A percentile compares a stretch with the other conserved stretches of the same genome.
Conservation (phyloP, 345 rosid species). For the Sisymbrium altissimum region DNA sequence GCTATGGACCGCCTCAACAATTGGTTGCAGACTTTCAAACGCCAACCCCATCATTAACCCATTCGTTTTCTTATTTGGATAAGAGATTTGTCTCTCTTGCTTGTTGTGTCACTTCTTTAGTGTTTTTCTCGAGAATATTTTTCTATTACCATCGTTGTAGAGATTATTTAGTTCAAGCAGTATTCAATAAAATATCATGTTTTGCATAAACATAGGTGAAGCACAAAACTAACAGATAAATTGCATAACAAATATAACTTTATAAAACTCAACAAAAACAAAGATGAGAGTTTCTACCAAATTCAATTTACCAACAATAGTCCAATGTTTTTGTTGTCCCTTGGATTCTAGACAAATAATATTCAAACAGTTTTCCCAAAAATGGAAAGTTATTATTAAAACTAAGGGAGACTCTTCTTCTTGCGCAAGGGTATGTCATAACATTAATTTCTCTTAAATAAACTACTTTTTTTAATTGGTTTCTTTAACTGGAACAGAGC, state of each 20-base stretch:
- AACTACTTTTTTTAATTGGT: slow-evolving; percentile 1
- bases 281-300: not conserved
- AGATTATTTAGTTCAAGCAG: not conserved
- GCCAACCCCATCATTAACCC: not conserved
- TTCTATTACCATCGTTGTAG: not conserved
- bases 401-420: not conserved
- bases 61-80: not conserved
- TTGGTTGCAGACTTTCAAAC: not conserved
- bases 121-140: not conserved
- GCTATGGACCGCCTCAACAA: not conserved
- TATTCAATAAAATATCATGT: not conserved
- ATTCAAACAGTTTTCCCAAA: not conserved
- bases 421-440: not conserved
- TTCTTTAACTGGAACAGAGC: slow-evolving; percentile 27
- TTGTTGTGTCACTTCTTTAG: not conserved
- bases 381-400: not conserved
- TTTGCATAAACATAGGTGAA: not conserved
- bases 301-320: not conserved
- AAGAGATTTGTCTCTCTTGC: not conserved
- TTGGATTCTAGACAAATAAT: not conserved
- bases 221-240: not conserved
- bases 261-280: not conserved
- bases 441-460: not conserved
- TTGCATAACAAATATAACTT: not conserved
- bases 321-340: not conserved